A percentile compares a stretch with the other conserved stretches of the same genome.
These are phyloP conservation scores for Lodderomyces margitis DNA, from an alignment of 1,139 yeast genomes.

Conservation along the genomic window DNA sequence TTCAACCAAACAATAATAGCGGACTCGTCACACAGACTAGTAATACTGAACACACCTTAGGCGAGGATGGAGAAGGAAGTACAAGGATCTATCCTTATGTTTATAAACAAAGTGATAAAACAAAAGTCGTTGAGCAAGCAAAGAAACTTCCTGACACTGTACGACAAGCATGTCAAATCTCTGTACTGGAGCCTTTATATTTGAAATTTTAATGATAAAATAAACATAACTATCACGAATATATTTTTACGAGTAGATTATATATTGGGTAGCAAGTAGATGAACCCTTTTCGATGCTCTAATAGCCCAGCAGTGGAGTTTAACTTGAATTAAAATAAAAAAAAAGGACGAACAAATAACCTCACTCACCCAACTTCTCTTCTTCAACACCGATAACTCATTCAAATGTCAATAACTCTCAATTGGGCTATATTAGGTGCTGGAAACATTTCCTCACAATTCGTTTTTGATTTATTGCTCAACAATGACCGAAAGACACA, in stretches of 20 bases:
- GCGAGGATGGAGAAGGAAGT: background rate
- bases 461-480: slow-evolving; percentile 35
- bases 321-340: background rate
- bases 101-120: slow-evolving; percentile 21
- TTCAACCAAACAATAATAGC: slow-evolving; percentile 1
- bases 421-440: slow-evolving; percentile 49
- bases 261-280: no score
- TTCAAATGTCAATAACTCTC: slow-evolving; percentile 19
- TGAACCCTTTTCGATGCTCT: no score
- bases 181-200: slow-evolving; percentile 27
- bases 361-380: background rate
- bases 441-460: slow-evolving; percentile 42
- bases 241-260: no score
- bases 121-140: slow-evolving; percentile 20
- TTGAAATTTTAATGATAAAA: slow-evolving; percentile 27
- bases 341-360: background rate
- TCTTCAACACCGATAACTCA: background rate
- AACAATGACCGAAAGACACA: slow-evolving; percentile 23
- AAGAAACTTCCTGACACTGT: slow-evolving; percentile 20
- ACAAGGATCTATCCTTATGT: slow-evolving; percentile 9
- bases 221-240: no score
- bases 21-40: slow-evolving; percentile 13
- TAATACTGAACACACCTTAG: background rate
- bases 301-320: no score
- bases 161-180: slow-evolving; percentile 24